Base-by-base conservation (phyloP, 2,329 filamentous ascomycete genomes). In the Aureobasidium musti region DNA sequence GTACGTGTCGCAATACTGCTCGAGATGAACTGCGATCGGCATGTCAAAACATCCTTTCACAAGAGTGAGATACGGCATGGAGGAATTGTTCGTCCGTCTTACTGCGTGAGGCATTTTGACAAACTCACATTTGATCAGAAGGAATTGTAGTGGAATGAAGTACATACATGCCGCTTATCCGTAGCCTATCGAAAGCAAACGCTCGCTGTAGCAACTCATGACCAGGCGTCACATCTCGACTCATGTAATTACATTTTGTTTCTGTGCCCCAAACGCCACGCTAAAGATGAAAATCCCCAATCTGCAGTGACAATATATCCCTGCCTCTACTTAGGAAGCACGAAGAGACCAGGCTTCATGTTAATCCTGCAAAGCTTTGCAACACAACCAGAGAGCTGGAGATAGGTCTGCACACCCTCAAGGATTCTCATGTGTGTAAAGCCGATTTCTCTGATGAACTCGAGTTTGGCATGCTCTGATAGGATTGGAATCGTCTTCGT, bases 391-490 rank as follows among this genome's bases (percentile, higher is more conserved):
- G 92, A 96, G 53, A 99, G 83, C 79, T 99, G 95, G 67, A 99
- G 84, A 69, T 97, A 85, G 8, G 94, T 97, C 79, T 98, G 94
- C 28, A 99, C 91, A 35, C 95, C 95, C 76, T 99, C 95, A n/a
- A 99, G 82, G 66, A 99, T 94, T 77, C 96, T 93, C 95, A 99
- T 99, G 76, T 99, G 95, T 2, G 95, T 96, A 79, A 98, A 98
- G 63, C 95, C 95, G 78, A 99, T 99, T 80, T 97, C 95, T 80
- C 77, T 68, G 56, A 98, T 96, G 73, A 98, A 99, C 76, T 98
- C 94, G 69, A 99, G 83, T 81, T 97, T 97, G 19, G 92, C 88
- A 78, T 98, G 92, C 79, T 99, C 95, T 71, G 92, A 95, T 66
- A 99, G 81, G 1, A 90, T 92, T 1, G 91, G 91, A 68, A 98